A percentile compares a stretch with the other conserved stretches of the same genome.
Evolutionary conservation across 1,284 basidiomycete genomes (phyloP).

Genomic region (Schizopora paradoxa): DNA sequence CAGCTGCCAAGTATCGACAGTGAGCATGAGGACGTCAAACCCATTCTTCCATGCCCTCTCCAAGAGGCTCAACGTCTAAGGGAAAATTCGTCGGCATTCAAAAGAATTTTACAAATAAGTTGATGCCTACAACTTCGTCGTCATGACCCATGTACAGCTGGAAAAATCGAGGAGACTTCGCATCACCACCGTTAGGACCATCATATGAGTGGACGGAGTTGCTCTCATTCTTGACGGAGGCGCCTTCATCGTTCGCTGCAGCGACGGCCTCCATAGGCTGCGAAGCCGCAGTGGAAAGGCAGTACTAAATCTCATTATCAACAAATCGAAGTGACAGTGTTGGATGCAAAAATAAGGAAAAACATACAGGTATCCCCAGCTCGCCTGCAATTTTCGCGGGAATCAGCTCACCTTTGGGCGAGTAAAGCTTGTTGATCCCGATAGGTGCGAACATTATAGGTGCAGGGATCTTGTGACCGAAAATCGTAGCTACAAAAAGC

Average conservation of each 20-base stretch:
- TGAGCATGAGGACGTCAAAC: slow-evolving; percentile 49
- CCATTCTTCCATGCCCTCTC: slow-evolving; percentile 44
- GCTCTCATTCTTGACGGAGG: slow-evolving; percentile 34
- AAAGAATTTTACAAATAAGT: not conserved
- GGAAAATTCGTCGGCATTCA: not conserved
- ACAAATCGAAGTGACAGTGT: too few relatives aligned
- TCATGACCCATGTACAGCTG: slow-evolving; percentile 59
- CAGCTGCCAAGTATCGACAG: slow-evolving; percentile 58
- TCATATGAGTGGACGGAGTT: slow-evolving; percentile 32
- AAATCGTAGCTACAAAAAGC: slow-evolving; percentile 36
- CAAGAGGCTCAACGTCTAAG: slow-evolving; percentile 40
- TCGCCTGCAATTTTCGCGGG: slow-evolving; percentile 52
- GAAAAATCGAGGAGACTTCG: slow-evolving; percentile 47
- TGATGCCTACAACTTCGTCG: slow-evolving; percentile 39
- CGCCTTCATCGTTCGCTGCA: slow-evolving; percentile 39
- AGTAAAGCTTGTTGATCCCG: slow-evolving; percentile 55
- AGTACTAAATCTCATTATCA: slow-evolving; percentile 37
- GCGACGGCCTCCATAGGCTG: slow-evolving; percentile 52
- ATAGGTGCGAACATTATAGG: slow-evolving; percentile 55
- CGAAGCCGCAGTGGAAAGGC: slow-evolving; percentile 51
- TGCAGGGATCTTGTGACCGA: slow-evolving; percentile 47
- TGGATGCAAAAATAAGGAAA: not conserved
- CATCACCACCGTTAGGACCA: slow-evolving; percentile 33
- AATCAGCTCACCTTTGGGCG: slow-evolving; percentile 45
- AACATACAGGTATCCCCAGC: slow-evolving; percentile 43